Conservation (phyloP, 1,284 basidiomycete species). For the Leccinum insolens region DNA sequence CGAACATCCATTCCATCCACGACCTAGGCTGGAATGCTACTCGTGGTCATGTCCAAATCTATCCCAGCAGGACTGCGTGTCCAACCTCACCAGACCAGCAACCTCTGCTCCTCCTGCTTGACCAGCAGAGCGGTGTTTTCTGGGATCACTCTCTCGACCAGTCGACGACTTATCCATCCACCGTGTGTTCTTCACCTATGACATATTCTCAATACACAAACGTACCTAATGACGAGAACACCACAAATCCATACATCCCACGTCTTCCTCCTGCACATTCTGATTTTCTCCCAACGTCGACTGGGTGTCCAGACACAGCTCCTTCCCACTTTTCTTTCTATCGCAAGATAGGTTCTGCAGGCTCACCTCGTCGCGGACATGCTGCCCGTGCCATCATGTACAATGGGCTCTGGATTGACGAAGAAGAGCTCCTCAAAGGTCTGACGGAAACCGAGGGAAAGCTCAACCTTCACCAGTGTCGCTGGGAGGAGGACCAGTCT, state of each 20-base stretch:
- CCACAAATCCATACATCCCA: no score
- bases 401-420: constrained; percentile 13
- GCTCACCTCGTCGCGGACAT: neutral
- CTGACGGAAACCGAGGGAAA: constrained; percentile 6
- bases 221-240: no score
- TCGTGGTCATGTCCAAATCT: neutral
- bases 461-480: constrained; percentile 13
- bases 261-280: no score
- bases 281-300: no score
- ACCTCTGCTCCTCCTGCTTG: neutral
- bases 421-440: constrained; percentile 16
- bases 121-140: neutral
- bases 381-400: constrained; percentile 10
- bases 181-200: no score
- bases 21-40: neutral
- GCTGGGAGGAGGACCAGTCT: constrained; percentile 14
- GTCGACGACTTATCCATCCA: neutral
- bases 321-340: no score
- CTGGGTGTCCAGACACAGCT: no score
- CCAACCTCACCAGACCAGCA: neutral
- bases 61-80: neutral
- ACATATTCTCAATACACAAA: no score
- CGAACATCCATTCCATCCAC: neutral
- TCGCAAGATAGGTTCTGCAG: neutral
- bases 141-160: neutral